Evolutionary conservation across 306 rosid species (phyloP), one percentile per base, ranked within the genome.

Genomic region (Morella rubra): DNA sequence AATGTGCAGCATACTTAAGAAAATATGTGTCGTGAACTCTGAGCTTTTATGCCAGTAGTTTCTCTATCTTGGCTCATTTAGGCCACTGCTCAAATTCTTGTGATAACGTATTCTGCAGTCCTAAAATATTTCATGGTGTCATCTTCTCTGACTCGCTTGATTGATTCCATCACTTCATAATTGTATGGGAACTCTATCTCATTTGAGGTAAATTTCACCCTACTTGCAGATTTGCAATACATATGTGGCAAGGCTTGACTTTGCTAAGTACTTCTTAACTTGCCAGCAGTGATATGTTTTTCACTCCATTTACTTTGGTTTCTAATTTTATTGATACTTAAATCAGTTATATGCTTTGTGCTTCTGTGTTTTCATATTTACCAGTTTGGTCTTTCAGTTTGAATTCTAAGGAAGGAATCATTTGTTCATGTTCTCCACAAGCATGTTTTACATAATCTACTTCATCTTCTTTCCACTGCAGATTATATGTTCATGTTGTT

Each of bases 401-500:
- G 78, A 18, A 76, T 42, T 71, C 67, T 53, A 46, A 52, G 32
- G 4, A 18, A 58, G 44, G 32, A 60, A 15, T 44, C 70, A 6
- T 67, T 62, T 68, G 52, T 71, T 53, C 74, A 60, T 73, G 64
- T 32, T 44, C 52, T 78, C 51, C 69, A 49, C 12, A 73, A 68
- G 41, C 59, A 60, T 67, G 53, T 52, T 27, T 49, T 42, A 19
- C 4, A 47, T 12, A 37, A 32, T 32, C 37, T 73, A 19, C 11
- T 64, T 10, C 44, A 61, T 70, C 77, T 77, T 79, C 58, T 73
- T 83, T 78, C 47, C 44, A 60, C 65, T 83, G 89, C 91, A 94
- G 98, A 92, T 94, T 91, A 77, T 89, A 79, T 83, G 91, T 79
- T 94, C 98, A 3, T 87, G 91, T 74, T 83, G 81, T 80, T 86